Evolutionary conservation across 2,329 filamentous ascomycete species (phyloP).

Genomic region (Fonsecaea multimorphosa): DNA sequence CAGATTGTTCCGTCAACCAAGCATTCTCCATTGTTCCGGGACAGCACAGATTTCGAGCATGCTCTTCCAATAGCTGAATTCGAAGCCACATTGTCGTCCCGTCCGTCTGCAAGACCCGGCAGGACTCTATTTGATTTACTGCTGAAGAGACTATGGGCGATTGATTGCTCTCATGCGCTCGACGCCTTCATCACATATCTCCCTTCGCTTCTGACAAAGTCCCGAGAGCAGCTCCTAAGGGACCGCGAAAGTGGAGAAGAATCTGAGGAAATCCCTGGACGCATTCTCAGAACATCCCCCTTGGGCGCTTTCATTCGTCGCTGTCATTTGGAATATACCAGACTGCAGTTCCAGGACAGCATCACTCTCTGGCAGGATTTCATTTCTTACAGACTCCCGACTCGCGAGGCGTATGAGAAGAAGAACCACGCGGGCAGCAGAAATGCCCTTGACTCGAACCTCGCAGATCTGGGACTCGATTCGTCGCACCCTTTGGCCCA

Average conservation of each 20-base stretch:
- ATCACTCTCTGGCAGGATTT: constrained; percentile 82
- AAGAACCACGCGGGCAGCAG: constrained; percentile 55
- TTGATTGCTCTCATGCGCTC: constrained; percentile 82
- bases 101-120: constrained; percentile 67
- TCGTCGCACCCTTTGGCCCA: constrained; percentile 54
- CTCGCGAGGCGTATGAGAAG: constrained; percentile 65
- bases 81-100: constrained; percentile 53
- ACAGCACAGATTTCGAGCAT: constrained; percentile 19
- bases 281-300: constrained; percentile 74
- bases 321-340: constrained; percentile 77
- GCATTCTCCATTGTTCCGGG: constrained; percentile 40
- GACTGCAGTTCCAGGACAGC: constrained; percentile 79
- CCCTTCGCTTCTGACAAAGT: constrained; percentile 64
- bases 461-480: constrained; percentile 65
- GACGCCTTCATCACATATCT: constrained; percentile 74
- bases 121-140: constrained; percentile 88
- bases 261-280: constrained; percentile 50
- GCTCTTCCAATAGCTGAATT: constrained; percentile 51
- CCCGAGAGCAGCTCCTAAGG: constrained; percentile 65
- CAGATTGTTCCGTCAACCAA: constrained; percentile 63
- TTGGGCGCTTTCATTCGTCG: constrained; percentile 81
- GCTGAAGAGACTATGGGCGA: constrained; percentile 78
- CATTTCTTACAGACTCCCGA: constrained; percentile 78
- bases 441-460: constrained; percentile 66
- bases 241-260: constrained; percentile 61